phyloP scores from a whole-genome alignment of 805 yeast genomes.

The Cephaloascus albidus region DNA sequence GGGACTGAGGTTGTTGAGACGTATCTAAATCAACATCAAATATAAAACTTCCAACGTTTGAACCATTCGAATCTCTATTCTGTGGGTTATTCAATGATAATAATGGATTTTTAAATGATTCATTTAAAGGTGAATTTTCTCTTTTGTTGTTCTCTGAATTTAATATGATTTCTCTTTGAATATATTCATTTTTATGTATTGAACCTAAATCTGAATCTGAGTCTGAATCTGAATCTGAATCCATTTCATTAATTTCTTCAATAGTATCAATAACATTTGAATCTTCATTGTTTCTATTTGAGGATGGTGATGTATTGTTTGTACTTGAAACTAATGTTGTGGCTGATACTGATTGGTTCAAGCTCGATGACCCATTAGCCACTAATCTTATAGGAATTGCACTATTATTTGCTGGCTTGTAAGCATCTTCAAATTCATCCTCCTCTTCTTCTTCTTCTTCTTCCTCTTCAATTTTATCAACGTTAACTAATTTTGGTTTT shows the following conservation, averaged over 20 bases:
- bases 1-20: neutral
- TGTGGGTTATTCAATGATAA: neutral
- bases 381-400: neutral
- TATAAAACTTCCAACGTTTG: neutral
- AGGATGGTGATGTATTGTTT: neutral
- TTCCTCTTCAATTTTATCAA: slow-evolving; percentile 36
- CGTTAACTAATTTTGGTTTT: slow-evolving; percentile 59
- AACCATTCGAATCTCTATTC: neutral
- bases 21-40: neutral
- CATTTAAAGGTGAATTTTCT: neutral
- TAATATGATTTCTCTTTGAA: slow-evolving; percentile 1
- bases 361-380: neutral
- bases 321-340: neutral
- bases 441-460: slow-evolving; percentile 22
- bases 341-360: neutral
- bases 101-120: neutral
- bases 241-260: neutral
- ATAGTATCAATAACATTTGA: neutral
- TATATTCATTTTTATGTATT: neutral
- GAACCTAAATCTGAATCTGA: slow-evolving; percentile 1
- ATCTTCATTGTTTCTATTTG: neutral
- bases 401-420: neutral
- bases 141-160: neutral
- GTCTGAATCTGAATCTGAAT: neutral
- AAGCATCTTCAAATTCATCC: slow-evolving; percentile 5